Conservation (phyloP, 805 yeast species). For the Suhomyces pyralidae region DNA sequence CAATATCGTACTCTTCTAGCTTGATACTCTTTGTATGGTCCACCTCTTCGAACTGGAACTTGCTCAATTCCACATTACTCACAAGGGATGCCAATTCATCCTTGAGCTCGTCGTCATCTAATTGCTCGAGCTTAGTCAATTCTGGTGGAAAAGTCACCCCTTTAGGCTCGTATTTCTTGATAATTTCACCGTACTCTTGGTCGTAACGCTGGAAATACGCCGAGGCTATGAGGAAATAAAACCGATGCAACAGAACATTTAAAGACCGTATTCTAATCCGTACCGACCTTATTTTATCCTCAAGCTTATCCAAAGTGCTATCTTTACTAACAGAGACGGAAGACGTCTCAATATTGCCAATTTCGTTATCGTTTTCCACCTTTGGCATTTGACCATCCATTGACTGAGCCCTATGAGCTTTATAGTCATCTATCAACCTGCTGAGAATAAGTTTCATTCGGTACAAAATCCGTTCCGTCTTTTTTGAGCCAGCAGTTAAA, state of each 20-base stretch:
- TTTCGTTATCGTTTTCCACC: constrained; percentile 16
- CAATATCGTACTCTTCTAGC: constrained; percentile 3
- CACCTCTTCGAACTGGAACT: constrained; percentile 6
- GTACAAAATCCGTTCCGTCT: constrained; percentile 23
- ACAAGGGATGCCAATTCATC: constrained; percentile 24
- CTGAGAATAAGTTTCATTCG: constrained; percentile 19
- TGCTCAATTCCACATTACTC: constrained; percentile 12
- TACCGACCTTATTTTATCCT: constrained; percentile 23
- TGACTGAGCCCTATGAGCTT: constrained; percentile 21
- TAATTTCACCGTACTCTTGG: constrained; percentile 28
- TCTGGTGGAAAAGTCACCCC: constrained; percentile 3
- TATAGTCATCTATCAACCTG: constrained; percentile 12
- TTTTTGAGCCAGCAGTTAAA: constrained; percentile 41
- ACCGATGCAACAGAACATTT: constrained; percentile 67
- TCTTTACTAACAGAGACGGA: constrained; percentile 2
- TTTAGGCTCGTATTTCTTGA: constrained; percentile 11
- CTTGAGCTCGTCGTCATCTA: constrained; percentile 7
- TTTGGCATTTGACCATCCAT: constrained; percentile 1
- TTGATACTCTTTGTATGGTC: not conserved
- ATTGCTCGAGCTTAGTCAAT: constrained; percentile 3
- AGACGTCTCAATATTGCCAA: constrained; percentile 11
- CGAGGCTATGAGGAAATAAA: constrained; percentile 74
- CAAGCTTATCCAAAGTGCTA: constrained; percentile 10
- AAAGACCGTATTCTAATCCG: constrained; percentile 43
- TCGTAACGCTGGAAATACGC: constrained; percentile 57